These are phyloP conservation scores for Spathaspora boniae DNA, from an alignment of 805 yeast species.

Conservation along the genomic window DNA sequence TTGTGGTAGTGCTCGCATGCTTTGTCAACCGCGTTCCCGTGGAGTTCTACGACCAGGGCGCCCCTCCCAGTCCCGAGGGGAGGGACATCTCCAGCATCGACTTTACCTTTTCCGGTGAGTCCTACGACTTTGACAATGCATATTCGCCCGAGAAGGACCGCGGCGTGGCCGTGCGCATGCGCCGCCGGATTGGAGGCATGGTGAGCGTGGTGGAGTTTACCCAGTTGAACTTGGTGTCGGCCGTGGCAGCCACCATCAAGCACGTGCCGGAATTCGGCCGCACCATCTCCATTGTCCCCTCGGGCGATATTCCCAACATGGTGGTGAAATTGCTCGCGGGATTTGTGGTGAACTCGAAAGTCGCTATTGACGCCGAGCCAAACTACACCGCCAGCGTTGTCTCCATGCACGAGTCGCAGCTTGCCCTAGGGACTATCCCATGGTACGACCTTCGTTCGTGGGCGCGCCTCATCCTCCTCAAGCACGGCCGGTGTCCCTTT, in stretches of 20 bases:
- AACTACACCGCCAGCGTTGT: slow-evolving; percentile 1
- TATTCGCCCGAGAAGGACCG: slow-evolving; percentile 32
- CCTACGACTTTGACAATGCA: slow-evolving; percentile 21
- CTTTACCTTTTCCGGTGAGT: background rate
- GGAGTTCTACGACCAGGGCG: slow-evolving; percentile 29
- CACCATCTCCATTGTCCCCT: slow-evolving; percentile 18
- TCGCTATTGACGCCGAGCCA: background rate
- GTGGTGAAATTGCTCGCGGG: slow-evolving; percentile 39
- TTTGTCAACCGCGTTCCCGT: slow-evolving; percentile 41
- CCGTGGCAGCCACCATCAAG: slow-evolving; percentile 50
- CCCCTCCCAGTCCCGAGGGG: background rate
- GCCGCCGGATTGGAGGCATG: background rate
- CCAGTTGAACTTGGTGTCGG: slow-evolving; percentile 51
- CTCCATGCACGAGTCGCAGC: slow-evolving; percentile 6
- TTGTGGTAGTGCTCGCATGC: slow-evolving; percentile 26
- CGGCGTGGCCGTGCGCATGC: slow-evolving; percentile 29
- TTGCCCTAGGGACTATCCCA: background rate
- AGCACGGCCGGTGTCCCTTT: slow-evolving; percentile 3
- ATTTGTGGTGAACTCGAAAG: slow-evolving; percentile 20
- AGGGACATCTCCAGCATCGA: slow-evolving; percentile 3
- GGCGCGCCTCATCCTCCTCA: background rate
- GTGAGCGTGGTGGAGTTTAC: slow-evolving; percentile 31
- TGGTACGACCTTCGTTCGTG: background rate
- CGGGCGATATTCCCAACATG: slow-evolving; percentile 24
- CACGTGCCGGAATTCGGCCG: slow-evolving; percentile 38